Evolutionary conservation across 371 early-diverging fungal genomes (phyloP).

Genomic region (Entomophthora muscae): DNA sequence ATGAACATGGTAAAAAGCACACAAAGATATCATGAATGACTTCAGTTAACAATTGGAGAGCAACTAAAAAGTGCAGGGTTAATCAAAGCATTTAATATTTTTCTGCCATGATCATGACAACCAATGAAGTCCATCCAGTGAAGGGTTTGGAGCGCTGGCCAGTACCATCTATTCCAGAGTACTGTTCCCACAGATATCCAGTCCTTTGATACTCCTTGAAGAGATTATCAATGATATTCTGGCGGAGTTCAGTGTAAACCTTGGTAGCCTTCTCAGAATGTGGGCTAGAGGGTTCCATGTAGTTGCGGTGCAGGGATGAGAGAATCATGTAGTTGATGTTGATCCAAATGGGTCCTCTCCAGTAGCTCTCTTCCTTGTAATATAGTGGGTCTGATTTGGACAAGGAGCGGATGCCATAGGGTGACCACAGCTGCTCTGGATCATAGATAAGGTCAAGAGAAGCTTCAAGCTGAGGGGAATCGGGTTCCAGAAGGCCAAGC

Average conservation of each 20-base stretch:
- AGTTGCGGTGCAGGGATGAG: slow-evolving; percentile 45
- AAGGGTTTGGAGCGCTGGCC: slow-evolving; percentile 84
- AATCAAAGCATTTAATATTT: slow-evolving; percentile 11
- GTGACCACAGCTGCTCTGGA: slow-evolving; percentile 64
- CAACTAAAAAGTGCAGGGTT: too few relatives aligned
- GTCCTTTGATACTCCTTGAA: slow-evolving; percentile 50
- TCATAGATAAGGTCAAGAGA: slow-evolving; percentile 56
- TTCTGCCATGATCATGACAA: slow-evolving; percentile 55
- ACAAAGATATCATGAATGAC: too few relatives aligned
- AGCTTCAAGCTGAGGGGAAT: slow-evolving; percentile 45
- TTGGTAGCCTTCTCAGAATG: slow-evolving; percentile 40
- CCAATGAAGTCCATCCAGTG: slow-evolving; percentile 85
- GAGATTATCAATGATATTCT: slow-evolving; percentile 58
- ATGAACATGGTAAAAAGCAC: too few relatives aligned
- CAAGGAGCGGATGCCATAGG: slow-evolving; percentile 59
- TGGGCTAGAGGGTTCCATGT: slow-evolving; percentile 16
- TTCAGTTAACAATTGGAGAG: too few relatives aligned
- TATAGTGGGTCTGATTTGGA: slow-evolving; percentile 53
- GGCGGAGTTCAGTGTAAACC: slow-evolving; percentile 55
- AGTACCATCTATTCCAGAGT: slow-evolving; percentile 53
- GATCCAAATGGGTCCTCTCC: slow-evolving; percentile 92
- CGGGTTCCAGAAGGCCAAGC: slow-evolving; percentile 50
- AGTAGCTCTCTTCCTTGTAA: slow-evolving; percentile 77
- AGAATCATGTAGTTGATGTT: slow-evolving; percentile 80
- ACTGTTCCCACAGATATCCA: slow-evolving; percentile 88